Base-by-base conservation (phyloP, 1,284 basidiomycete species). In the Pascua guehoae region DNA sequence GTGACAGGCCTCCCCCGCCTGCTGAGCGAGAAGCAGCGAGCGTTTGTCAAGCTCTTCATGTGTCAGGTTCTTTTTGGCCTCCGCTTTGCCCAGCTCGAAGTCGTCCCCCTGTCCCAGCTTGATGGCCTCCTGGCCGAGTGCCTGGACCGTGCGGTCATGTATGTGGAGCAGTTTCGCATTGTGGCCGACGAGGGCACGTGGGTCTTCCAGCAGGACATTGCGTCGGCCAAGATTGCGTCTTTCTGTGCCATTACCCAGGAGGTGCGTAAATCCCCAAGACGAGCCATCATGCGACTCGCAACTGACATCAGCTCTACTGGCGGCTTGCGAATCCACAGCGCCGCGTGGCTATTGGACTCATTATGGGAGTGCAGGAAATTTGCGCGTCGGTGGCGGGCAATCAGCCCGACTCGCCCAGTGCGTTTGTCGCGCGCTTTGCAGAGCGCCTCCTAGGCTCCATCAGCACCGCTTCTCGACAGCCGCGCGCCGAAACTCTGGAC, bases 151-250 rank as follows among this genome's bases (percentile, higher is more conserved):
- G 52, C 52, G 7, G 40, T 43, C 10, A 14, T 18, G 15, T 53
- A 48, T 14, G 14, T 53, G 7, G 52, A 47, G 12, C 18, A 41
- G 24, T 16, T 53, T 38, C 16, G 43, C 15, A 17, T 47, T 16
- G 52, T 53, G 11, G 40, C 39, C 8, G 46, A 48, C 40, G 18
- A 48, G 9, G 52, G 52, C 32, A 47, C 37, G 8, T 53, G 52
- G 52, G 14, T 15, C 8, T 53, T 48, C 40, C 52, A 53, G 46
- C 52, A 53, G 45, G 52, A 53, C 41, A 53, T 53, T 53, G 52
- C 52, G 12, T 42, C 40, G 12, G 52, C 46, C 18, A 53, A 53
- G 32, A 45, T 41, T 24, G 52, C 52, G n/a, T 16, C 45, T 8
- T 47, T 48, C 24, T 47, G 39, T 15, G 52, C 38, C 18, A 53